Conservation (phyloP, 1,139 yeast species). For the Geotrichum histeridarum region DNA sequence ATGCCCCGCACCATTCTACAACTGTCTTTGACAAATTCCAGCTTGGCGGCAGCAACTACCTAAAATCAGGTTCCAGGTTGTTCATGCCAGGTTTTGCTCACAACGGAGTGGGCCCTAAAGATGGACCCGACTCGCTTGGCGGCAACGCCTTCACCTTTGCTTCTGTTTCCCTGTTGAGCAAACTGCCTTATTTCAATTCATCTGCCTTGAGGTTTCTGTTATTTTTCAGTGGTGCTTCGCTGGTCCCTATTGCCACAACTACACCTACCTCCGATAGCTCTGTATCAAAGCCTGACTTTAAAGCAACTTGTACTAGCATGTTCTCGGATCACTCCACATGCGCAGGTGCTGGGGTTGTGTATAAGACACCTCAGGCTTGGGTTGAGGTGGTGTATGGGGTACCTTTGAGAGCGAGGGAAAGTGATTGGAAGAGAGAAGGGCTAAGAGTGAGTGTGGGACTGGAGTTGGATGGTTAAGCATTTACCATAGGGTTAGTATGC, state of each 20-base stretch:
- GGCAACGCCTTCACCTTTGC: constrained; percentile 47
- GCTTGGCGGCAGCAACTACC: constrained; percentile 60
- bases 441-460: constrained; percentile 17
- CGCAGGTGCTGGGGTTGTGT: constrained; percentile 24
- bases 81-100: constrained; percentile 39
- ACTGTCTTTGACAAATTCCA: constrained; percentile 43
- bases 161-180: constrained; percentile 17
- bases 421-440: constrained; percentile 12
- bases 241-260: constrained; percentile 7
- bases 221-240: constrained; percentile 21
- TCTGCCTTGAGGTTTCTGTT: constrained; percentile 21
- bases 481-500: too few species aligned
- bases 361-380: constrained; percentile 14
- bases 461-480: constrained; percentile 13
- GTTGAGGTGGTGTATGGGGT: constrained; percentile 17
- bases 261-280: too few species aligned
- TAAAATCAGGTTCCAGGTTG: too few species aligned
- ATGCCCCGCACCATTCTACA: constrained; percentile 4
- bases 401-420: constrained; percentile 7
- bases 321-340: constrained; percentile 10
- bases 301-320: neutral
- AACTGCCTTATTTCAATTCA: constrained; percentile 17
- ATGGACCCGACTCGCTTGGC: constrained; percentile 48
- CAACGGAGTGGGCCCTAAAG: constrained; percentile 75
- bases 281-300: neutral